Conservation (phyloP, 768 basidiomycete genomes). For the Rhizopogon vesiculosus region DNA sequence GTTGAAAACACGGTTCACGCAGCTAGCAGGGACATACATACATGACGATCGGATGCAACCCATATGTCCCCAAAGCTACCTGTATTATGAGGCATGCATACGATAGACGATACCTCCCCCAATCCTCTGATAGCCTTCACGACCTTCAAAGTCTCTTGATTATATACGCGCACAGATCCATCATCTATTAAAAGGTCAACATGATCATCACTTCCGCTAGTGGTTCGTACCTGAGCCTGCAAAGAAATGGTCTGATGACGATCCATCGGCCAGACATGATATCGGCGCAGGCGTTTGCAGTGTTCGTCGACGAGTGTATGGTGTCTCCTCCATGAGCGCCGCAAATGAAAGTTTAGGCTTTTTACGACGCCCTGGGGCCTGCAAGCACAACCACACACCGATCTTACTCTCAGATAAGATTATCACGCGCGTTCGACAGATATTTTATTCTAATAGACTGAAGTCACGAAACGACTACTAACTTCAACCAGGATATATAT, state of each 20-base stretch:
- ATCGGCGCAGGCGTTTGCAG: constrained; percentile 45
- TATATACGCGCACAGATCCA: constrained; percentile 65
- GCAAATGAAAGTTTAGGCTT: too few relatives aligned
- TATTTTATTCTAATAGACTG: too few relatives aligned
- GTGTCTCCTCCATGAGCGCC: not conserved
- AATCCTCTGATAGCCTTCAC: constrained; percentile 58
- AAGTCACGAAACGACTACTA: too few relatives aligned
- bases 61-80: constrained; percentile 48
- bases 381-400: too few relatives aligned
- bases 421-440: too few relatives aligned
- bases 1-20: too few relatives aligned
- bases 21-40: constrained; percentile 36
- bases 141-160: constrained; percentile 54
- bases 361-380: too few relatives aligned
- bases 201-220: not conserved
- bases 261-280: constrained; percentile 49
- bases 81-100: constrained; percentile 37
- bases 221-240: constrained; percentile 54
- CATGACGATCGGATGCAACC: constrained; percentile 62
- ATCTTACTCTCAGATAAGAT: too few relatives aligned
- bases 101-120: constrained; percentile 61
- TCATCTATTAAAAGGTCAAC: constrained; percentile 42
- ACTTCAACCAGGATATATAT: not conserved
- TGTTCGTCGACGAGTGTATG: constrained; percentile 13
- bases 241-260: constrained; percentile 43